These are phyloP conservation scores for Endocalyx cinctus DNA, from an alignment of 2,329 filamentous ascomycete genomes.

Conservation along the genomic window DNA sequence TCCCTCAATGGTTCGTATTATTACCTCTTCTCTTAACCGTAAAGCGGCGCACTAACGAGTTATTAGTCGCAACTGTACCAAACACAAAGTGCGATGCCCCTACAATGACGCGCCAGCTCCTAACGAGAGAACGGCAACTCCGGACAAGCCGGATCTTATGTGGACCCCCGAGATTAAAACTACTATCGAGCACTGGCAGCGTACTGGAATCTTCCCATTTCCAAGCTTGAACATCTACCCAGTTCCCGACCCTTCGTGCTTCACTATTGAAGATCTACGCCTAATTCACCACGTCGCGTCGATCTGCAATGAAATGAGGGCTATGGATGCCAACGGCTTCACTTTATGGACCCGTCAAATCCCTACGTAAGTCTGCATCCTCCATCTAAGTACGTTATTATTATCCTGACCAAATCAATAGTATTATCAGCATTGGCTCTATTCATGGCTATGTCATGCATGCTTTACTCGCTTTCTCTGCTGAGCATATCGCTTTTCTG, in stretches of 20 bases:
- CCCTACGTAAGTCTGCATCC: conserved; percentile 64
- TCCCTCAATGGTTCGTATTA: conserved; percentile 81
- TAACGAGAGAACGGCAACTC: conserved; percentile 57
- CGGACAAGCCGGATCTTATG: conserved; percentile 65
- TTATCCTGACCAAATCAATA: conserved; percentile 33
- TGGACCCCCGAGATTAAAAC: conserved; percentile 84
- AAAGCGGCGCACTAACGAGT: conserved; percentile 6
- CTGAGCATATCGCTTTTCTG: conserved; percentile 86
- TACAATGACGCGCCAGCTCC: conserved; percentile 83
- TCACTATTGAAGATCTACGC: conserved; percentile 74
- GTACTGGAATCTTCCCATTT: conserved; percentile 81
- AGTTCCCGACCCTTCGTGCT: conserved; percentile 65
- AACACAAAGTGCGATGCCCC: conserved; percentile 96
- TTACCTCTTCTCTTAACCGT: conserved; percentile 17
- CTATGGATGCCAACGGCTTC: conserved; percentile 73
- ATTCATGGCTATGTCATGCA: conserved; percentile 90
- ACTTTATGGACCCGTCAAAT: conserved; percentile 92
- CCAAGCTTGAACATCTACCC: conserved; percentile 74
- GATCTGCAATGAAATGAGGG: conserved; percentile 76
- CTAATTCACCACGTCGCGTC: conserved; percentile 87
- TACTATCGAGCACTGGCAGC: conserved; percentile 77
- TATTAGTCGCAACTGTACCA: conserved; percentile 91
- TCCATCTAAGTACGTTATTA: conserved; percentile 7
- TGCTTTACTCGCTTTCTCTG: conserved; percentile 86
- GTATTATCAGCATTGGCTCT: conserved; percentile 77